Percentiles rank a stretch among this genome's conserved stretches.
These are phyloP conservation scores for Crithidia sp. DNA, from an alignment of 208 protist species.

Conservation along the genomic window DNA sequence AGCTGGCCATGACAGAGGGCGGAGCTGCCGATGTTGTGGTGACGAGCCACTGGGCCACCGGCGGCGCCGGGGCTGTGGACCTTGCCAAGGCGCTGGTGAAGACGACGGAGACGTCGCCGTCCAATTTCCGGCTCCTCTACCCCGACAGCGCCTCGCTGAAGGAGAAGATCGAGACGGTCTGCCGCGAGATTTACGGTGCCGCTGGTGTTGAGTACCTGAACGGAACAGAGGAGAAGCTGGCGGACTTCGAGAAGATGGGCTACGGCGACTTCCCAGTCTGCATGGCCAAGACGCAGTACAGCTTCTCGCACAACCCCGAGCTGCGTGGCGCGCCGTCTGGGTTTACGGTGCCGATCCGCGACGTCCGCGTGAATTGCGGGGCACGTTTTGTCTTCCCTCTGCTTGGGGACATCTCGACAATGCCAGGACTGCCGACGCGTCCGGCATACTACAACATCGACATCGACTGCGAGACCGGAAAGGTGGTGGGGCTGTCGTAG, in stretches of 20 bases:
- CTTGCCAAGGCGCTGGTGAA: conserved; percentile 89
- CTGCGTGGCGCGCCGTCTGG: conserved; percentile 91
- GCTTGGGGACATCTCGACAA: conserved; percentile 93
- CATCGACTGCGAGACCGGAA: conserved; percentile 92
- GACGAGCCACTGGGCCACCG: conserved; percentile 93
- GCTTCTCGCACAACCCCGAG: conserved; percentile 92
- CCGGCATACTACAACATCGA: conserved; percentile 97
- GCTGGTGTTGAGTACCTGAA: conserved; percentile 88
- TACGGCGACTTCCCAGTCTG: conserved; percentile 94
- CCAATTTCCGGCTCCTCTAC: conserved; percentile 95
- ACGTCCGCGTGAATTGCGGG: conserved; percentile 93
- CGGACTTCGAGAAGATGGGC: conserved; percentile 74
- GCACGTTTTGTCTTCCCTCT: conserved; percentile 96
- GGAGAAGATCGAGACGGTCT: conserved; percentile 97
- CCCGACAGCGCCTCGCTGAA: conserved; percentile 87
- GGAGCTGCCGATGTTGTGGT: conserved; percentile 93
- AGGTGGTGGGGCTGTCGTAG: conserved; percentile 94
- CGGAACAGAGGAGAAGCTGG: conserved; percentile 90
- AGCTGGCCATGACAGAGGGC: conserved; percentile 63
- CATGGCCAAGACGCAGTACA: conserved; percentile 99
- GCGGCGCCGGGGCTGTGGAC: conserved; percentile 88
- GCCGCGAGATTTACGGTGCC: conserved; percentile 96
- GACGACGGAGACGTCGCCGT: conserved; percentile 55
- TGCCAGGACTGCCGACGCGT: conserved; percentile 95
- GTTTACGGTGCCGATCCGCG: conserved; percentile 93